Evolutionary conservation across 2,329 filamentous ascomycete genomes (phyloP).

Genomic region (Diaporthe sp.): DNA sequence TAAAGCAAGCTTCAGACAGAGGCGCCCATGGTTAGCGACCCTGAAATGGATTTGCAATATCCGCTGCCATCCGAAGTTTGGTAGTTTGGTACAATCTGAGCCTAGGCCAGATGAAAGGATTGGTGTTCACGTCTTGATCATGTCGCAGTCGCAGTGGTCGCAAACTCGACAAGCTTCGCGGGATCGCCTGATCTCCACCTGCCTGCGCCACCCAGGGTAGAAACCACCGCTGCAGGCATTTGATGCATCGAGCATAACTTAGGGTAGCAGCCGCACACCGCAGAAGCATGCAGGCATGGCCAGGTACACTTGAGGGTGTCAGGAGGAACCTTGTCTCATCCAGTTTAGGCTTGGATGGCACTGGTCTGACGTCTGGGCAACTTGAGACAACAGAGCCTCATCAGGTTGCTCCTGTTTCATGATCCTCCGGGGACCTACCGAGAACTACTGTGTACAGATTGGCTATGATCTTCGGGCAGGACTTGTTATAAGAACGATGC

Average conservation of each 20-base stretch:
- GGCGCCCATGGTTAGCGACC: neutral
- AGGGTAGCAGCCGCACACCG: too few relatives aligned
- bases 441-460: neutral
- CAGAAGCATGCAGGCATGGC: neutral
- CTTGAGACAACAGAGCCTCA: slow-evolving; percentile 36
- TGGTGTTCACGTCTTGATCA: neutral
- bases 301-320: neutral
- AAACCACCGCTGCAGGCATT: neutral
- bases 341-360: slow-evolving; percentile 4
- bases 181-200: slow-evolving; percentile 7
- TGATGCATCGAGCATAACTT: neutral
- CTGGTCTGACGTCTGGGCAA: slow-evolving; percentile 26
- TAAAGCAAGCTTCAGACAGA: neutral
- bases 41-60: neutral
- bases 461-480: neutral
- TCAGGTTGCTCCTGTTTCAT: slow-evolving; percentile 12
- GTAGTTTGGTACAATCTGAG: neutral
- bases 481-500: neutral
- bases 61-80: neutral
- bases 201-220: too few relatives aligned
- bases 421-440: neutral
- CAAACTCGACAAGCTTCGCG: slow-evolving; percentile 17
- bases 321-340: neutral
- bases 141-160: neutral
- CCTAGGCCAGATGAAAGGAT: neutral